Evolutionary conservation across 2,329 filamentous ascomycete species (phyloP), one percentile per base, ranked within the genome.

Genomic region (Penicillium sp.): DNA sequence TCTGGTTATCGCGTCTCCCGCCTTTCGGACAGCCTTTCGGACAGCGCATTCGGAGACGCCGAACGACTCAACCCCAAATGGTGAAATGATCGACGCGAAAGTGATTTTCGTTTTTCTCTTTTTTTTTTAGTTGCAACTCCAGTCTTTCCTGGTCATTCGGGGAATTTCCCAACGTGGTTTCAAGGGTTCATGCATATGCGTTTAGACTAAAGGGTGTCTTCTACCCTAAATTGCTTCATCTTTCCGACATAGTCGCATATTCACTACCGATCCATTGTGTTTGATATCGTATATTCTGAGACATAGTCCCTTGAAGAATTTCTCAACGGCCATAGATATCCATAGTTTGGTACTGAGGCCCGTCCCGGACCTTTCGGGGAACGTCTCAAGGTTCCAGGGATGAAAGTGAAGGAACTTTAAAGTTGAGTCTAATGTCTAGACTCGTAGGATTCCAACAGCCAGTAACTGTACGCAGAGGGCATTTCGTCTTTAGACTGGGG

Each of bases 261-360:
- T 34, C 16, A 40, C 25, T 44, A 29, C 29, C 16, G 29, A 27
- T 34, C 4, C 9, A 35, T 25, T 15, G 9, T 48, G 10, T 31
- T 16, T 37, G n/a, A 12, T 13, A 18, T 18, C 16, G 4, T 13
- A 38, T 13, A 23, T 4, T 25, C 18, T 39, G 29, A 54, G 25
- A 54, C 40, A 40, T 15, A 6, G 39, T 18, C 37, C 29, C 18
- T 23, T 21, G 18, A 8, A 32, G 38, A 18, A 49, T 35, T 42
- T 45, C 18, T 16, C 45, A 50, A 49, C 59, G 59, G 52, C 34
- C 56, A 57, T 57, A 63, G 50, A 62, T 57, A 62, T 62, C 57
- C 60, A 56, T 54, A 54, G 65, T 65, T 59, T 67, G 65, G 62
- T 65, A 58, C 59, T 51, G 65, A 66, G 64, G 68, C 62, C 66